Evolutionary conservation across 2,329 filamentous ascomycete genomes (phyloP), one percentile per base, ranked within the genome.

Genomic region (Aspergillus sp.): DNA sequence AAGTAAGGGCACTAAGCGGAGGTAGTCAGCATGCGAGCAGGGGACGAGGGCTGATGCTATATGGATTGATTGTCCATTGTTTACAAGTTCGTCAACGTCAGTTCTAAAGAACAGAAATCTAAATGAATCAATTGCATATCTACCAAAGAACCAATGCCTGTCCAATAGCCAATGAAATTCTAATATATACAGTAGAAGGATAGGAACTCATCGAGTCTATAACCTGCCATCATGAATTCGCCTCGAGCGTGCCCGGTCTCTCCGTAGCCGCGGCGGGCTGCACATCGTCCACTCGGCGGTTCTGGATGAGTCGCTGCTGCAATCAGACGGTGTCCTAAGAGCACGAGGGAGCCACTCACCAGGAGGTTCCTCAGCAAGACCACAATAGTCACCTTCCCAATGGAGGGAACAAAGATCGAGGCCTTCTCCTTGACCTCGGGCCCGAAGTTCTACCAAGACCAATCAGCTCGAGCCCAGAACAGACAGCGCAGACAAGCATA

Each of bases 311-410:
- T 46, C 58, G 51, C 58, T 62, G 41, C 27, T 16, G 16, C 20
- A 8, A 7, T 16, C n/a, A 17, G 6, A 20, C 16, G 15, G 15
- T 30, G 16, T 32, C 31, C 19, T 35, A 25, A 15, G 7, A 17
- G 24, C 13, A 22, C n/a, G 5, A 26, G 7, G 8, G 6, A 8
- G 12, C 10, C 8, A 73, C 80, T 64, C 65, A 91, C 84, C 53
- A 96, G 71, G 22, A 96, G 64, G 55, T 98, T 98, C 35, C 91
- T 72, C 51, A 96, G 67, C 37, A 98, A 65, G 20, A 95, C 80
- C 11, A 89, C 84, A 56, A 96, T 96, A 0, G 91, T 98, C 29
- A 96, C 89, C 68, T 96, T 98, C 48, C 91, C 91, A 45, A 95
- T 93, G 0, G 89, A 91, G 1, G 91, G 91, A 12, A 96, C 88